Evolutionary conservation across 495 filamentous ascomycete species (phyloP), one percentile per base, ranked within the genome.

Genomic region (Sordaria brevicollis): DNA sequence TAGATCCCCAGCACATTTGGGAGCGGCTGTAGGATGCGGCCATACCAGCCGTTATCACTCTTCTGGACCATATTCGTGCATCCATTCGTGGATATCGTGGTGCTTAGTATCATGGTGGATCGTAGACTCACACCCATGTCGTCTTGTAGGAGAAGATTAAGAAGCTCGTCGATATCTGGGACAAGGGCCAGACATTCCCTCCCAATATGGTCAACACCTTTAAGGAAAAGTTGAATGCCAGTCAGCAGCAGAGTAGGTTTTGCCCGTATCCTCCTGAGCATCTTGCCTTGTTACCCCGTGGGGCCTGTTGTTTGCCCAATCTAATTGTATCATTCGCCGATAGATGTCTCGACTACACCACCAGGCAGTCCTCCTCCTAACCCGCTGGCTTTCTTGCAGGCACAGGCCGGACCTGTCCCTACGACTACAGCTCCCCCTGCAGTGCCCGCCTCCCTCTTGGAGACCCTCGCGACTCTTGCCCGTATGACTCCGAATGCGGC

Each of bases 91-190:
- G 13, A 31, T 62, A 31, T 31, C 6, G n/a, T 62, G 8, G 49
- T 33, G 25, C 17, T 31, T 13, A 33, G 49, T 68, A 33, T 70
- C 69, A 71, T 69, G 41, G 73, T 70, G 73, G 68, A 77, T 73
- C 67, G 76, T 74, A 69, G 66, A 81, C 81, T 83, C 81, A 81
- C 83, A 76, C 76, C 68, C 74, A 76, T 65, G 35, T 73, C 71
- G 67, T 70, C 67, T 69, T 83, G 83, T 92, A 97, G 93, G 94
- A 95, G 80, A 97, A 96, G 86, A 94, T 97, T 77, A 91, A 87
- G 80, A 97, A 97, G 79, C 88, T 98, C 76, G 84, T 97, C 82
- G 93, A 96, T 78, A 99, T 99, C 76, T 99, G 95, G 95, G 94
- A 98, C 77, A 93, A 94, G 71, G 93, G 92, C 69, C 88, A 89